Conservation (phyloP, 1,139 yeast genomes). For the Zhuliangozyma parablackwelliae region DNA sequence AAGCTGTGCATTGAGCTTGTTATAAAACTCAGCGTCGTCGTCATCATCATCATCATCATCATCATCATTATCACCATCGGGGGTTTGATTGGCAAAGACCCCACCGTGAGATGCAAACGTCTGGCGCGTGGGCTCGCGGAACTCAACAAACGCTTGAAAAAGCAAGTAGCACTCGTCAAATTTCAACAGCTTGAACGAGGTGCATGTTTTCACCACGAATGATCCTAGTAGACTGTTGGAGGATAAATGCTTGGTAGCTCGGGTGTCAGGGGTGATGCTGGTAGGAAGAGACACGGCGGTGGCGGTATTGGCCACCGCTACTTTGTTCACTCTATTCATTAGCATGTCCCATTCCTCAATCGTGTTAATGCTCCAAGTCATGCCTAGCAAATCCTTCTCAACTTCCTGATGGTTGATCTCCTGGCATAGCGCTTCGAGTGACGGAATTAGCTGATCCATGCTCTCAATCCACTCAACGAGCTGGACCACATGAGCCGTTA, state of each 20-base stretch:
- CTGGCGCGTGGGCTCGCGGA: constrained; percentile 35
- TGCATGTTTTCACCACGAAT: constrained; percentile 34
- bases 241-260: no score
- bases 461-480: neutral
- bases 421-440: constrained; percentile 3
- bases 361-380: constrained; percentile 30
- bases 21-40: constrained; percentile 16
- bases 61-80: constrained; percentile 1
- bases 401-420: constrained; percentile 1
- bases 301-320: neutral
- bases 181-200: constrained; percentile 49
- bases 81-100: no score
- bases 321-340: constrained; percentile 6
- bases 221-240: constrained; percentile 22
- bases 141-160: constrained; percentile 52
- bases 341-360: constrained; percentile 31
- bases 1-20: constrained; percentile 17
- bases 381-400: constrained; percentile 7
- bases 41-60: neutral
- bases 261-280: no score
- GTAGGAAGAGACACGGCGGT: no score
- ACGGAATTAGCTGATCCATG: constrained; percentile 1
- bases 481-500: neutral
- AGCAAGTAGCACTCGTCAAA: constrained; percentile 54
- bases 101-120: no score